Percentiles rank a stretch among this genome's conserved stretches.
Evolutionary conservation across 2,329 filamentous ascomycete genomes (phyloP).

Genomic region (Phyllosticta citrichinensis): DNA sequence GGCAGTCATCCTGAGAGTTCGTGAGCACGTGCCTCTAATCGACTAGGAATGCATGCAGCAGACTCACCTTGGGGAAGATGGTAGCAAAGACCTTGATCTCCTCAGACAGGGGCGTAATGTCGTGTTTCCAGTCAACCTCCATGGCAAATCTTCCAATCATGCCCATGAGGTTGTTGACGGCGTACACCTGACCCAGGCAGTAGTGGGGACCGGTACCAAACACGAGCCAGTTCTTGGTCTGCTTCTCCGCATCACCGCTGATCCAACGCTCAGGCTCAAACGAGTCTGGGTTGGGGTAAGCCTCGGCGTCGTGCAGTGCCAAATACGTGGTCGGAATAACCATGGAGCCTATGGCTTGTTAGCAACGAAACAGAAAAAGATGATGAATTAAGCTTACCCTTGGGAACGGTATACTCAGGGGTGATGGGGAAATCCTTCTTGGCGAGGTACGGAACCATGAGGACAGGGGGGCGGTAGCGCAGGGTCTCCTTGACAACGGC

Average conservation of each 20-base stretch:
- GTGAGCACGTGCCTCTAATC: background rate
- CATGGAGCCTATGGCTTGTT: slow-evolving; percentile 58
- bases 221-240: slow-evolving; percentile 93
- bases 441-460: slow-evolving; percentile 91
- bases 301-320: slow-evolving; percentile 82
- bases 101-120: slow-evolving; percentile 72
- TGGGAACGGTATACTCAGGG: slow-evolving; percentile 79
- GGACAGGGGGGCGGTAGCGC: slow-evolving; percentile 87
- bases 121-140: slow-evolving; percentile 81
- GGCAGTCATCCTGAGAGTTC: slow-evolving; percentile 11
- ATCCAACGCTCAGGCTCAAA: slow-evolving; percentile 93
- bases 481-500: slow-evolving; percentile 62
- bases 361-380: background rate
- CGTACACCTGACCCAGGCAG: slow-evolving; percentile 89
- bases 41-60: background rate
- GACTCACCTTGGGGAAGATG: slow-evolving; percentile 80
- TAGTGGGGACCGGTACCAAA: slow-evolving; percentile 96
- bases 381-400: slow-evolving; percentile 44
- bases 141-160: slow-evolving; percentile 87
- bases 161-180: slow-evolving; percentile 75
- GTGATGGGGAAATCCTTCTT: slow-evolving; percentile 95
- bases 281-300: slow-evolving; percentile 78
- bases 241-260: slow-evolving; percentile 75
- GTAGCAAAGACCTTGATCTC: slow-evolving; percentile 98
- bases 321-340: slow-evolving; percentile 86